Evolutionary conservation across 2,329 filamentous ascomycete genomes (phyloP), one percentile per base, ranked within the genome.

Genomic region (Acrocalymma vagum): DNA sequence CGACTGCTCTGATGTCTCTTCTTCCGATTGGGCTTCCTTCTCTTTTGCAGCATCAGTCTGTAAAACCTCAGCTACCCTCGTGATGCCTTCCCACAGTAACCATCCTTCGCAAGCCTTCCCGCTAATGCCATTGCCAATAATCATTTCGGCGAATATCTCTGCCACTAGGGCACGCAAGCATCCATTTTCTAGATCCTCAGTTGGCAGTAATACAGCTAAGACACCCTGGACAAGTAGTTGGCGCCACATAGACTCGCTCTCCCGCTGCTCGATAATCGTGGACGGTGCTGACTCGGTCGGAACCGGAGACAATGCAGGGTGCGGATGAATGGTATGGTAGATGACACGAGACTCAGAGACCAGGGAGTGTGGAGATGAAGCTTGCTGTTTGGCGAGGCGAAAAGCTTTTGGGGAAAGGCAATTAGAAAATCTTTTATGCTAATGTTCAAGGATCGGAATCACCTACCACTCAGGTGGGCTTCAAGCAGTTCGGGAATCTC

Each of bases 111-210:
- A 90, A 26, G 88, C 79, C 67, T 87, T 95, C 60, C 86, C 88
- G 58, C 85, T 84, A 58, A 96, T 78, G 42, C 87, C 81, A 56
- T 90, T 91, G 48, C 90, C 90, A 51, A 99, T 78, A 48, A 97
- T 89, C 66, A 95, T 84, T 70, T 96, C 91, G 6, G 91, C 89
- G 48, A 97, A 79, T 52, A 97, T 88, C 71, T 96, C 90, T 38
- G 85, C 84, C 48, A 96, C 87, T 48, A 99, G 77, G 23, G 89
- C 81, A 41, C 88, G 87, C 59, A 97, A 77, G 67, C 90, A 95
- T 38, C 83, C 83, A 67, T 96, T 97, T 61, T 93, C 85, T 25
- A 97, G 77, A 67, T 97, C 93, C 62, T 97, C 93, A 11, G 91
- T 94, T 8, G 94, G 94, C 14, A 99, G 79, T 11, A 99, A 80